A percentile compares a stretch with the other conserved stretches of the same genome.
These are phyloP conservation scores for Tritrichomonas musculus DNA, from an alignment of 208 protist genomes.

Conservation along the genomic window DNA sequence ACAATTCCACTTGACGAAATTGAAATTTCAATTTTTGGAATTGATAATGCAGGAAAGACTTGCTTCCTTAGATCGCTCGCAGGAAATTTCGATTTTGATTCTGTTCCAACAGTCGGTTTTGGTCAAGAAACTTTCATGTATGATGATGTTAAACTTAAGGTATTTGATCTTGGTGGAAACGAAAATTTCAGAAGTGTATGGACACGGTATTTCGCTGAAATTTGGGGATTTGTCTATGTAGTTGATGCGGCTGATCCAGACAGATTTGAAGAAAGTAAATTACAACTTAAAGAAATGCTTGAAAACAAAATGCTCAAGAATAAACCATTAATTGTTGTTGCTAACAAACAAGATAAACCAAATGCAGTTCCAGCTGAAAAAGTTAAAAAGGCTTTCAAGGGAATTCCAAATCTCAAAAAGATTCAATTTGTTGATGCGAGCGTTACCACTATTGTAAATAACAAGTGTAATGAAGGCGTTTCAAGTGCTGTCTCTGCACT, in stretches of 20 bases:
- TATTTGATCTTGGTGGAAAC: not conserved
- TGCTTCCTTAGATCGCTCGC: not conserved
- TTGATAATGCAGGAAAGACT: constrained; percentile 16
- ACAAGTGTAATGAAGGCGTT: not conserved
- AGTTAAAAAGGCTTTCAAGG: not conserved
- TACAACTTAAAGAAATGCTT: not conserved
- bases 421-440: not conserved
- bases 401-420: not conserved
- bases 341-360: constrained; percentile 5
- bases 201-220: not conserved
- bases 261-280: not conserved
- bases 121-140: constrained; percentile 20
- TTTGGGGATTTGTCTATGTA: constrained; percentile 12
- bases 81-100: not conserved
- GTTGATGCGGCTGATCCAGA: not conserved
- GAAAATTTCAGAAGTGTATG: not conserved
- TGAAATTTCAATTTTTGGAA: constrained; percentile 4
- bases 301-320: not conserved
- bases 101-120: constrained; percentile 15
- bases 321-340: not conserved
- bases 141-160: not conserved
- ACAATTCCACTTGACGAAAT: constrained; percentile 22
- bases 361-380: not conserved
- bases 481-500: not conserved
- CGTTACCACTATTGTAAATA: not conserved